Base-by-base conservation (phyloP, 805 yeast species). In the Ogataea paradorogensis region DNA sequence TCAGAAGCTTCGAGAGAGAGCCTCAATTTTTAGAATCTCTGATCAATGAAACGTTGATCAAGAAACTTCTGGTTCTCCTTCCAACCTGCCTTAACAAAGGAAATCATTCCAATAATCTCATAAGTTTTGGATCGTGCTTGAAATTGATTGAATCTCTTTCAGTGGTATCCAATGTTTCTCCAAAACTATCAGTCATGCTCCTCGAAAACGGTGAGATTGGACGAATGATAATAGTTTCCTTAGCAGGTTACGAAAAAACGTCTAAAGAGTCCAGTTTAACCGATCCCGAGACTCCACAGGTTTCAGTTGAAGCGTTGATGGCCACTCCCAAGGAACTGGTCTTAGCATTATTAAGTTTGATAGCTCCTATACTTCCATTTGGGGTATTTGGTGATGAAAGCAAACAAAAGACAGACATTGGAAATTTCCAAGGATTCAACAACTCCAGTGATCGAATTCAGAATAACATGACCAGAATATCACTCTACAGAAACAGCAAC, bases 221-320 rank as follows among this genome's bases (percentile, higher is more conserved):
- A 0, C 65, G 66, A 7, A 58, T 72, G 10, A 61, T 85, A 4
- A 59, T 62, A 13, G 59, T 67, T n/a, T 69, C 82, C 1, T 61
- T 85, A 39, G 66, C 73, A 16, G 73, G 70, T 29, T 80, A 71
- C 50, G 69, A 75, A 9, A 74, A 73, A 41, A 9, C 48, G 7
- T 48, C 47, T 33, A 30, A 31, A 13, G 52, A 40, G 20, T 33
- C 28, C 2, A 16, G 29, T 7, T 29, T 13, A 10, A 6, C 30
- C 10, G 40, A 31, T 5, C 6, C 23, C 11, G 6, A n/a, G 2
- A 15, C 8, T 9, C 27, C 32, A 7, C 27, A 38, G 1, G 56
- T 77, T 1, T 66, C 87, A 5, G 75, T 82, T 32, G 95, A 85
- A 52, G 76, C 86, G 0, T 60, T 88, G 27, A 82, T 86, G 78